phyloP scores from a whole-genome alignment of 495 filamentous ascomycete genomes.

The Ramalina peruviana region DNA sequence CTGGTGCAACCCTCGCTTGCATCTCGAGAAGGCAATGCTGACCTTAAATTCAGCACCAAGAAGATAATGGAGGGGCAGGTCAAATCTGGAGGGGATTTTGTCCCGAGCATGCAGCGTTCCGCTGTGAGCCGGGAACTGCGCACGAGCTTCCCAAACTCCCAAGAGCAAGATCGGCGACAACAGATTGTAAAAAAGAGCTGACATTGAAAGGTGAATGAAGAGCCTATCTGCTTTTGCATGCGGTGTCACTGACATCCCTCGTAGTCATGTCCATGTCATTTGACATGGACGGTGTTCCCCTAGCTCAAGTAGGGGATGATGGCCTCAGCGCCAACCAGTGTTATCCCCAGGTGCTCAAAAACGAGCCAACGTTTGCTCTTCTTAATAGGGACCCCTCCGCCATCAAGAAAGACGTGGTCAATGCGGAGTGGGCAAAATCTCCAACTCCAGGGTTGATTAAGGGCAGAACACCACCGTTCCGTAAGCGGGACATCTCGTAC shows the following conservation, averaged over 20 bases:
- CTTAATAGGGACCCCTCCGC: constrained; percentile 2
- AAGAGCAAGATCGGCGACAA: constrained; percentile 2
- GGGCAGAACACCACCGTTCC: constrained; percentile 5
- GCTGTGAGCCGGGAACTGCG: constrained; percentile 1
- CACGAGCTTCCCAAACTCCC: not conserved
- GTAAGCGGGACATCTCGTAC: constrained; percentile 4
- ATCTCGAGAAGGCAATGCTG: constrained; percentile 3
- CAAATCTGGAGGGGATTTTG: constrained; percentile 2
- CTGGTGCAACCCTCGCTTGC: constrained; percentile 1
- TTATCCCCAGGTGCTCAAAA: constrained; percentile 3
- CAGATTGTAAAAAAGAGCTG: constrained; percentile 7
- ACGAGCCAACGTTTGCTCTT: constrained; percentile 9
- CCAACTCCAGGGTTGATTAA: constrained; percentile 5
- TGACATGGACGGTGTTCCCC: not conserved
- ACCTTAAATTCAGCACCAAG: constrained; percentile 5
- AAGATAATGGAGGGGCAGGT: constrained; percentile 8
- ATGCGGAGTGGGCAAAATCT: not conserved
- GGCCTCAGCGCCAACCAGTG: constrained; percentile 7
- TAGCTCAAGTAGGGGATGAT: constrained; percentile 1
- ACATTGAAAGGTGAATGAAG: constrained; percentile 6
- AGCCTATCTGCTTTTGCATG: constrained; percentile 1
- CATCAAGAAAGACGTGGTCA: not conserved
- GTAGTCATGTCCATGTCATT: constrained; percentile 5
- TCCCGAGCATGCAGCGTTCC: constrained; percentile 3
- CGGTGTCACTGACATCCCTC: constrained; percentile 3